Percentiles rank a stretch among this genome's conserved stretches.
Conservation (phyloP, 179 eudicot genomes). For the Amaranthus tricolor region DNA sequence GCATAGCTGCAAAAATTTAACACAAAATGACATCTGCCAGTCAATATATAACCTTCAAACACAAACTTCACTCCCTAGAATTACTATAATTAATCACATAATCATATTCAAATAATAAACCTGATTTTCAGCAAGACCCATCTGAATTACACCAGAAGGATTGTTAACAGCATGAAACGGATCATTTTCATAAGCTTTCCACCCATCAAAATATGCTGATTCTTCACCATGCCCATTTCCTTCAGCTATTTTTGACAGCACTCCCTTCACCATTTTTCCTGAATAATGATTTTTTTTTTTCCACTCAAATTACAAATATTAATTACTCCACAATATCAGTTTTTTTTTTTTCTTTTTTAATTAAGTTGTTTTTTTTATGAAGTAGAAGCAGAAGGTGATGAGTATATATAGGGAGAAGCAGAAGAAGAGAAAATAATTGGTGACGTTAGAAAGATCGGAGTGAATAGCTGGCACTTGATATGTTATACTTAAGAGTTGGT, state of each 20-base stretch:
- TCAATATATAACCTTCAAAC: background rate
- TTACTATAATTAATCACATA: background rate
- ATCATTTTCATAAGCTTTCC: conserved; percentile 81
- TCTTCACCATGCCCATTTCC: conserved; percentile 79
- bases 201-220: conserved; percentile 77
- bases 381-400: conserved; percentile 7
- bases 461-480: conserved; percentile 20
- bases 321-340: background rate
- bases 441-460: conserved; percentile 21
- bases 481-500: conserved; percentile 11
- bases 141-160: conserved; percentile 80
- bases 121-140: conserved; percentile 94
- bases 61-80: conserved; percentile 6
- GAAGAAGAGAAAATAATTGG: background rate
- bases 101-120: conserved; percentile 21
- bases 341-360: background rate
- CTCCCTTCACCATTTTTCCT: conserved; percentile 3
- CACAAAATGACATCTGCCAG: background rate
- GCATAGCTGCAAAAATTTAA: conserved; percentile 43
- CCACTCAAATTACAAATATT: conserved; percentile 16
- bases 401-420: conserved; percentile 9
- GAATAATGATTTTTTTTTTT: background rate
- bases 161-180: conserved; percentile 59
- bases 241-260: conserved; percentile 67
- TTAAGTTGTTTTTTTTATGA: background rate